Base-by-base conservation (phyloP, 2,329 filamentous ascomycete species). In the Aspergillus proliferans region DNA sequence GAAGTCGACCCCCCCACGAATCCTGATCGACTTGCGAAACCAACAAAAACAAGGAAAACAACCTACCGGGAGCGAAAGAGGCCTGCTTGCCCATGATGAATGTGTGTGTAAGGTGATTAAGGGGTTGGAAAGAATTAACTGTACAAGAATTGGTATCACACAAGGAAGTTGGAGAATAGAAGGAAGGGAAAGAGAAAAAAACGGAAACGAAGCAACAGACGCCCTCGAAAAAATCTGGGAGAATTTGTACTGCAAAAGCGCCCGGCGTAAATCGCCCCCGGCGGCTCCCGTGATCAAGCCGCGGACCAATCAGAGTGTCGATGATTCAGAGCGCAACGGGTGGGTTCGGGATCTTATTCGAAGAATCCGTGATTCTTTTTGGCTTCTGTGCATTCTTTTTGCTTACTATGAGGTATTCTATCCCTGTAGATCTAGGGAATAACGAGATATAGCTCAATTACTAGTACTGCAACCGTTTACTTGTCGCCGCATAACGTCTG, bases 241-340 rank as follows among this genome's bases (percentile, higher is more conserved):
- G 58, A 62, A 66, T 67, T 69, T 67, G 62, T 67, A 67, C 18
- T 40, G 46, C 26, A 57, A 58, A 53, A 53, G 43, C 50, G 49
- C 51, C 47, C 52, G 46, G 49, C 38, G 54, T 54, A 15, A 15
- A 19, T 61, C 51, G 60, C 58, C 58, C 62, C 62, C 60, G 58
- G 55, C 51, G 48, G 48, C 56, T 64, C 64, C 65, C 65, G 66
- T 67, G 65, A 68, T 65, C 58, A 47, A 47, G 36, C 14, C 2
- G 3, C 47, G 19, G 21, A 33, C 67, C 67, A 70, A 70, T 70
- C 64, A 70, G 48, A n/a, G 49, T 0, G 3, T 3, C 28, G 61
- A 60, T 67, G 64, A 66, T 69, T 68, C 59, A 66, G 52, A 56
- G 22, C 44, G 21, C 34, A 47, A 60, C 66, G 67, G 67, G 64